Conservation (phyloP, 768 basidiomycete genomes). For the Psilocybe azurescens region DNA sequence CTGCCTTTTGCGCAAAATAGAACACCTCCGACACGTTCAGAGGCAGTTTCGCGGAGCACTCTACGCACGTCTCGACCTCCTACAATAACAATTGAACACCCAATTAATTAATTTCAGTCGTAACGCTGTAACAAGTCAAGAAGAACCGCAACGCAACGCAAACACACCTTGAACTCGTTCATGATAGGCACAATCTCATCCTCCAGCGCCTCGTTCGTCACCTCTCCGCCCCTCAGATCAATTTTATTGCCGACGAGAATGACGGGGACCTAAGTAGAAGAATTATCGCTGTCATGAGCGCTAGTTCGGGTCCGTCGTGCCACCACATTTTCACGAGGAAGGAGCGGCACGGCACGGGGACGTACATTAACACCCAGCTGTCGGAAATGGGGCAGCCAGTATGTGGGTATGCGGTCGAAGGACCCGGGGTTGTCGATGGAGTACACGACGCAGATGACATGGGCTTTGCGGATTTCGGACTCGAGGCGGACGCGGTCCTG, state of each 20-base stretch:
- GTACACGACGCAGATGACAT: slow-evolving; percentile 98
- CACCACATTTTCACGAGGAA: too few species aligned
- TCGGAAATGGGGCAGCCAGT: slow-evolving; percentile 96
- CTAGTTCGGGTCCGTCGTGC: too few species aligned
- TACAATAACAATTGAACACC: slow-evolving; percentile 35
- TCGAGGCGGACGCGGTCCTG: slow-evolving; percentile 90
- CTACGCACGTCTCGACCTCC: slow-evolving; percentile 99
- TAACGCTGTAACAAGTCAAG: background rate
- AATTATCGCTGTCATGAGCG: background rate
- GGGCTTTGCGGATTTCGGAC: slow-evolving; percentile 94
- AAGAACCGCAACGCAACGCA: background rate
- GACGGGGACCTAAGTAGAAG: slow-evolving; percentile 76
- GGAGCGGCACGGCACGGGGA: background rate
- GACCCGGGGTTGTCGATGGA: slow-evolving; percentile 95
- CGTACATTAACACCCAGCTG: slow-evolving; percentile 93
- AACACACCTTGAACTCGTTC: slow-evolving; percentile 93
- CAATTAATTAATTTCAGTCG: too few species aligned
- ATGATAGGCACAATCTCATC: slow-evolving; percentile 97
- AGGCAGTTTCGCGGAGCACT: slow-evolving; percentile 91
- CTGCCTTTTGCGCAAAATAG: slow-evolving; percentile 98
- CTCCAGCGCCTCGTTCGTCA: slow-evolving; percentile 93
- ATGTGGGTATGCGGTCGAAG: slow-evolving; percentile 97
- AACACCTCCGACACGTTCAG: slow-evolving; percentile 97
- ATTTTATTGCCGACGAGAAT: slow-evolving; percentile 99
- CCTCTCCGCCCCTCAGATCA: slow-evolving; percentile 89